These are phyloP conservation scores for Phialophora macrospora DNA, from an alignment of 2,329 filamentous ascomycete genomes.

Conservation along the genomic window DNA sequence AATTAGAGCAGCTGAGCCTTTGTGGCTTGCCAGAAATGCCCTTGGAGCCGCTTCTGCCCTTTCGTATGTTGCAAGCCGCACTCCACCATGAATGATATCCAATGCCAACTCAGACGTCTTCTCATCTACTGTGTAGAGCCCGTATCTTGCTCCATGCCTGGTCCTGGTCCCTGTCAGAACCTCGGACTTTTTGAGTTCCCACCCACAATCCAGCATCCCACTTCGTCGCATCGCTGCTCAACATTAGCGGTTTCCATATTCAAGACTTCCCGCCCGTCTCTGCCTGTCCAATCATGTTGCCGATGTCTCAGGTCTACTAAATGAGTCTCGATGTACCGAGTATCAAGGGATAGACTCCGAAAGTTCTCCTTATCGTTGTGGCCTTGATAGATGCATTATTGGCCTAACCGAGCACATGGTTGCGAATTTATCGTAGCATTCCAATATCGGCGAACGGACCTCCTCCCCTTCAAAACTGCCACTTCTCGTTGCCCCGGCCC, in stretches of 20 bases:
- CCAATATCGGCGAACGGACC: conserved; percentile 25
- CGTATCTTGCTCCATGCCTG: conserved; percentile 15
- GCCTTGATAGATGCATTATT: conserved; percentile 13
- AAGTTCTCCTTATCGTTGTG: conserved; percentile 9
- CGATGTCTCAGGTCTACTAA: conserved; percentile 18
- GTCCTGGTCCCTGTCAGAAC: conserved; percentile 32
- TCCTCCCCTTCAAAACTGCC: conserved; percentile 3
- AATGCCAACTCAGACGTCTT: conserved; percentile 17
- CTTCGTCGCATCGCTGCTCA: conserved; percentile 21
- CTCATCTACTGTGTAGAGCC: conserved; percentile 4
- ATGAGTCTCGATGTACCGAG: conserved; percentile 25
- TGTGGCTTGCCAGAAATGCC: conserved; percentile 4
- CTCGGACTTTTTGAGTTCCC: conserved; percentile 2
- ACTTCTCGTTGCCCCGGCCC: background rate
- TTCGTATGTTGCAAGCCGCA: conserved; percentile 12
- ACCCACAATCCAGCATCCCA: conserved; percentile 27
- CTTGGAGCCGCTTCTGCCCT: conserved; percentile 17
- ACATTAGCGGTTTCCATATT: conserved; percentile 21
- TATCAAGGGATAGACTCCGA: conserved; percentile 25
- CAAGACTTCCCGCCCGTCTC: conserved; percentile 15
- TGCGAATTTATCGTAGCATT: conserved; percentile 23
- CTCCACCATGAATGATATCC: conserved; percentile 8
- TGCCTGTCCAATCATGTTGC: conserved; percentile 32
- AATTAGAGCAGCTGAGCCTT: background rate
- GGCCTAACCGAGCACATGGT: conserved; percentile 16